These are phyloP conservation scores for Erysimum cheiri DNA, from an alignment of 441 rosid genomes.

Conservation along the genomic window DNA sequence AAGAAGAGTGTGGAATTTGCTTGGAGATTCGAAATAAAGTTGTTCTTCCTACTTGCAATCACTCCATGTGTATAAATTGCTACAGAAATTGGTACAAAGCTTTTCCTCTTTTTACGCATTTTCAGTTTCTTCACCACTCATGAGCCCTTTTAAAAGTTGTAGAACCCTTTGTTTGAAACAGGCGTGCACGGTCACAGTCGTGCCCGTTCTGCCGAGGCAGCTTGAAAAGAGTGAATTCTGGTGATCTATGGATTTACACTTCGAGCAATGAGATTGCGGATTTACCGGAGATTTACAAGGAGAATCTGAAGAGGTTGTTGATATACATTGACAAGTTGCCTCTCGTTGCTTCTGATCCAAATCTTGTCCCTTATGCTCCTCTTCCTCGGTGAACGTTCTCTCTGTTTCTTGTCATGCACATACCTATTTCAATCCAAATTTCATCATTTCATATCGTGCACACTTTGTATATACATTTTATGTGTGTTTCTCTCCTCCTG, in stretches of 20 bases:
- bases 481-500: neutral
- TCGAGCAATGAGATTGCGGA: slow-evolving; percentile 51
- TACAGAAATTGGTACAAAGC: slow-evolving; percentile 55
- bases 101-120: neutral
- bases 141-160: neutral
- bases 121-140: neutral
- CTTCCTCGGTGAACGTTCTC: slow-evolving; percentile 38
- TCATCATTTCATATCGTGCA: neutral
- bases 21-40: slow-evolving; percentile 61
- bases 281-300: slow-evolving; percentile 49
- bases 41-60: slow-evolving; percentile 68
- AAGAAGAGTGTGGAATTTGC: slow-evolving; percentile 77
- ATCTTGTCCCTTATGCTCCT: slow-evolving; percentile 47
- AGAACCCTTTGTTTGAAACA: slow-evolving; percentile 23
- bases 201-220: slow-evolving; percentile 76
- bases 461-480: slow-evolving; percentile 17
- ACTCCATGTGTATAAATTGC: slow-evolving; percentile 69
- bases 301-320: slow-evolving; percentile 61
- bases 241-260: slow-evolving; percentile 70
- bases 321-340: slow-evolving; percentile 60
- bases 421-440: slow-evolving; percentile 16
- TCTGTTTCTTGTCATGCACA: slow-evolving; percentile 8
- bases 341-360: slow-evolving; percentile 49
- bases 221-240: slow-evolving; percentile 64
- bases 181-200: slow-evolving; percentile 64